Base-by-base conservation (phyloP, 495 filamentous ascomycete species). In the Saxophila tyrrhenica region DNA sequence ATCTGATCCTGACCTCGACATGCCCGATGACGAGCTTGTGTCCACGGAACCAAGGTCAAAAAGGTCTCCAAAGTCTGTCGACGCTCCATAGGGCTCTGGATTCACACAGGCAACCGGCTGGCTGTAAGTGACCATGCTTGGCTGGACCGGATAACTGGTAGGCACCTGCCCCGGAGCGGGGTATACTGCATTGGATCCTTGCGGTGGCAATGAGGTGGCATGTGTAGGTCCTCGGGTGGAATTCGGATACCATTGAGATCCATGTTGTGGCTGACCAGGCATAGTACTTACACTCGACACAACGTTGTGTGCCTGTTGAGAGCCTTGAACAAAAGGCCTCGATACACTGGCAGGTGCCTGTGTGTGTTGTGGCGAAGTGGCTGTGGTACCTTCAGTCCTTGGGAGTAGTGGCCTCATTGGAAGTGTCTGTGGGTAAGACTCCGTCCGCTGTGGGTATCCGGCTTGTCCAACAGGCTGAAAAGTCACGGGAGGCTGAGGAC, bases 221-320 rank as follows among this genome's bases (percentile, higher is more conserved):
- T 49, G 24, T 32, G 22, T 24, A 24, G 47, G n/a, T 15, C 15
- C 22, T 25, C 32, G 2, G 13, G 16, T 17, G 2, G 47, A 20
- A 35, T 10, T 17, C 23, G 32, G 16, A 9, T 9, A 22, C 16
- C 32, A 21, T 16, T 51, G 49, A 16, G 29, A 1, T 16, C 2
- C 21, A 17, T 39, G 10, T 15, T 22, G 13, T n/a, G 17, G 17
- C 16, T 51, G 49, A 32, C 15, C 24, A 21, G 41, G 20, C 32
- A 50, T 20, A 32, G 20, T 61, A 57, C 58, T 61, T 61, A 61
- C 58, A 29, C 38, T 49, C 1, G 53, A 35, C 20, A 54, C 44
- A 47, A 21, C 2, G 11, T 48, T 13, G 13, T 52, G 53, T 23
- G 52, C 43, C 16, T 16, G 25, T 25, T 32, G 54, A 49, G 32